These are phyloP conservation scores for Mycena polygramma DNA, from an alignment of 768 basidiomycete species.

Conservation along the genomic window DNA sequence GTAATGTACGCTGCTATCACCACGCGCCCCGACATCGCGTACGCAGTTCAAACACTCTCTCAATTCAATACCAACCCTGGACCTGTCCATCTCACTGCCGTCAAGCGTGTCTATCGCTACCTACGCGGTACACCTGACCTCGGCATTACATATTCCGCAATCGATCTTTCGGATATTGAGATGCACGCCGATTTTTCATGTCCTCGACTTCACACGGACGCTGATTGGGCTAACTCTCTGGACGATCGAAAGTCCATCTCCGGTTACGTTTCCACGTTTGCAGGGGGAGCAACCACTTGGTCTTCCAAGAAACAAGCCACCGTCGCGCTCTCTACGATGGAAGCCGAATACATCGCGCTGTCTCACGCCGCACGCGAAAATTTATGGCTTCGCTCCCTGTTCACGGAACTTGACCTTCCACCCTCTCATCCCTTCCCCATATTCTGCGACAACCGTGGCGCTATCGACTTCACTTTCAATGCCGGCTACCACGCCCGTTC, in stretches of 20 bases:
- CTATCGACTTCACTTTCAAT: slow-evolving; percentile 26
- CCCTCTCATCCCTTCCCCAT: slow-evolving; percentile 31
- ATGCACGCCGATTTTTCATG: slow-evolving; percentile 6
- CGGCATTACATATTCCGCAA: slow-evolving; percentile 28
- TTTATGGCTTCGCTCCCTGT: too few species aligned
- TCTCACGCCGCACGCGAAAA: slow-evolving; percentile 46
- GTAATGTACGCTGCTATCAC: slow-evolving; percentile 27
- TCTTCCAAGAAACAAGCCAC: slow-evolving; percentile 48
- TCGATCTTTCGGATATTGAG: background rate
- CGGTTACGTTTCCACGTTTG: slow-evolving; percentile 50
- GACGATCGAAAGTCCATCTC: slow-evolving; percentile 45
- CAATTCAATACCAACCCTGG: slow-evolving; percentile 47
- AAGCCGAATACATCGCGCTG: slow-evolving; percentile 56
- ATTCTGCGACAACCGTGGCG: slow-evolving; percentile 46
- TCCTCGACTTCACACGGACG: slow-evolving; percentile 43
- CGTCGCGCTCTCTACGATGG: slow-evolving; percentile 39
- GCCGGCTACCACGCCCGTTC: slow-evolving; percentile 24
- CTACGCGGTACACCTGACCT: slow-evolving; percentile 40
- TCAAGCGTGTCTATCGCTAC: slow-evolving; percentile 52
- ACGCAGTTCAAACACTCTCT: slow-evolving; percentile 42
- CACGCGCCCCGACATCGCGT: slow-evolving; percentile 52
- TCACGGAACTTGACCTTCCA: slow-evolving; percentile 32
- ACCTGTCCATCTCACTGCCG: slow-evolving; percentile 47
- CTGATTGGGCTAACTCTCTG: slow-evolving; percentile 44
- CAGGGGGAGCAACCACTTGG: slow-evolving; percentile 46